phyloP scores from a whole-genome alignment of 2,329 filamentous ascomycete species.

The Gnomoniopsis smithogilvyi region DNA sequence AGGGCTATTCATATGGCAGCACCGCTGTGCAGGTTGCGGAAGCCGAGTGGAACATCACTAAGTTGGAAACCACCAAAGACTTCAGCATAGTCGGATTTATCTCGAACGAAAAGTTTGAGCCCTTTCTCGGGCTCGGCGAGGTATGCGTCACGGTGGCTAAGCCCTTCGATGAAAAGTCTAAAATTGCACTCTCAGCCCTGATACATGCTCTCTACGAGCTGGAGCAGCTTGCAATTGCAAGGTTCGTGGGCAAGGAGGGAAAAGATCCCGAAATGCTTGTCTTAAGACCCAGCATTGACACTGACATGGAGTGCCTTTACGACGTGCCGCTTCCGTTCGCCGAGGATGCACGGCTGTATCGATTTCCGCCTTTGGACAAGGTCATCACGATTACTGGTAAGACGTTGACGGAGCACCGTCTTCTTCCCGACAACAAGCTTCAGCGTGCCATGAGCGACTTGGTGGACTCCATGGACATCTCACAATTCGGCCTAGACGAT shows the following conservation, averaged over 20 bases:
- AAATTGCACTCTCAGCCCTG: conserved; percentile 82
- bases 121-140: conserved; percentile 81
- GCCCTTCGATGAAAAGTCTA: conserved; percentile 75
- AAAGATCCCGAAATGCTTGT: conserved; percentile 75
- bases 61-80: conserved; percentile 70
- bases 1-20: conserved; percentile 89
- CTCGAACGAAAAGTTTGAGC: conserved; percentile 69
- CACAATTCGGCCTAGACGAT: conserved; percentile 67
- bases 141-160: conserved; percentile 74
- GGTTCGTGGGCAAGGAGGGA: conserved; percentile 79
- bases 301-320: conserved; percentile 78
- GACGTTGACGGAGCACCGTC: conserved; percentile 74
- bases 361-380: conserved; percentile 84
- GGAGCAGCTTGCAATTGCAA: conserved; percentile 80
- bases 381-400: conserved; percentile 86
- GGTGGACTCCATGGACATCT: conserved; percentile 90
- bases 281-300: conserved; percentile 75
- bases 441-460: conserved; percentile 83
- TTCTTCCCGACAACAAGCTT: conserved; percentile 74
- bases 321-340: conserved; percentile 90
- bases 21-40: conserved; percentile 88
- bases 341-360: conserved; percentile 87
- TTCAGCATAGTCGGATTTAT: conserved; percentile 89
- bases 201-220: conserved; percentile 84
- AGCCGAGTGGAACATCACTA: conserved; percentile 84